Percentiles rank a stretch among this genome's conserved stretches.
These are phyloP conservation scores for Eurotiales sp. DNA, from an alignment of 2,329 filamentous ascomycete species.

Conservation along the genomic window DNA sequence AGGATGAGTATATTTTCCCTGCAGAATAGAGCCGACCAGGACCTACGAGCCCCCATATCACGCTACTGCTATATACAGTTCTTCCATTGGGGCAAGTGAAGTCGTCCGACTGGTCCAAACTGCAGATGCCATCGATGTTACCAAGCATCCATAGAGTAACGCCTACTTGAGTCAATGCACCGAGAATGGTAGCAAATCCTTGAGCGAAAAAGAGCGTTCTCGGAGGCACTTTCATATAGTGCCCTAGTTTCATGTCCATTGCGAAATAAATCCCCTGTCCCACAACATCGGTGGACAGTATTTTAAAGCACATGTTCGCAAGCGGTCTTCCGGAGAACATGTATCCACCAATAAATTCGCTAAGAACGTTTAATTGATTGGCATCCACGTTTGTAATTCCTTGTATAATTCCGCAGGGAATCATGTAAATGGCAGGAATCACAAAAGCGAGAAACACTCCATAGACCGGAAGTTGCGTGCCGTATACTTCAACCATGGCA, in stretches of 20 bases:
- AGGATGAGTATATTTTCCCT: slow-evolving; percentile 45
- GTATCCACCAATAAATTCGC: slow-evolving; percentile 45
- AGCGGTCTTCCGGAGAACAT: slow-evolving; percentile 43
- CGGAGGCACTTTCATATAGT: slow-evolving; percentile 51
- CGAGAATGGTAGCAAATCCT: slow-evolving; percentile 46
- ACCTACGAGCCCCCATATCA: slow-evolving; percentile 53
- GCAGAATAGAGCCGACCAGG: slow-evolving; percentile 47
- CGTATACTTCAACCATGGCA: slow-evolving; percentile 38
- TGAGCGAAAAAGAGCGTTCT: slow-evolving; percentile 48
- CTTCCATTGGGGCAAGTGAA: slow-evolving; percentile 50
- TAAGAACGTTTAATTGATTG: slow-evolving; percentile 43
- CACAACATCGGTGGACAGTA: slow-evolving; percentile 40
- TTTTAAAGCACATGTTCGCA: slow-evolving; percentile 46
- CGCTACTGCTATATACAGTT: slow-evolving; percentile 47
- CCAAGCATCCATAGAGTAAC: slow-evolving; percentile 38
- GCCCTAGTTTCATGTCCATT: slow-evolving; percentile 50
- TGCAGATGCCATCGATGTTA: slow-evolving; percentile 42
- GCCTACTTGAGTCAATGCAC: slow-evolving; percentile 42
- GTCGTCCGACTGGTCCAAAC: slow-evolving; percentile 38
- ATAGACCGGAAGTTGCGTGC: slow-evolving; percentile 42
- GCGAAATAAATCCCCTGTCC: slow-evolving; percentile 47
- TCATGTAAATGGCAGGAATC: slow-evolving; percentile 42
- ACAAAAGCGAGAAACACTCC: slow-evolving; percentile 41
- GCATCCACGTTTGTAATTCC: slow-evolving; percentile 44
- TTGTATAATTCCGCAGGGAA: slow-evolving; percentile 44